These are phyloP conservation scores for Colletotrichum endophyticum DNA, from an alignment of 2,329 filamentous ascomycete species.

Conservation along the genomic window DNA sequence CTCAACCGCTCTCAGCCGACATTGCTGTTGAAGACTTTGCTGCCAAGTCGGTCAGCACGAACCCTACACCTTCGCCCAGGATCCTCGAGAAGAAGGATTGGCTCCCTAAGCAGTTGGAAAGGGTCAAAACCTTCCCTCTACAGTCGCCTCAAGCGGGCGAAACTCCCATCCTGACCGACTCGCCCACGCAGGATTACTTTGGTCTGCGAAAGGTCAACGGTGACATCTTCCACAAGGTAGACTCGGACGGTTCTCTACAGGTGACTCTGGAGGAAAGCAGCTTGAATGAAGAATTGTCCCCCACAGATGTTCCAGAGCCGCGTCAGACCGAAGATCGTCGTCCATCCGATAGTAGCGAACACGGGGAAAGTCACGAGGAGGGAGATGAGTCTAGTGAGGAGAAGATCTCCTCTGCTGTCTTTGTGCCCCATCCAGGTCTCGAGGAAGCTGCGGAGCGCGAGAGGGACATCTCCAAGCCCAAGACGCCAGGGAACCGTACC, in stretches of 20 bases:
- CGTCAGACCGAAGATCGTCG: conserved; percentile 30
- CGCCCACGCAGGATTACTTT: conserved; percentile 21
- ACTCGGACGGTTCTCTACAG: not conserved
- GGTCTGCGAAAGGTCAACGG: conserved; percentile 20
- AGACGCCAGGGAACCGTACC: conserved; percentile 6
- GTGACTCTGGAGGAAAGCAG: conserved; percentile 1
- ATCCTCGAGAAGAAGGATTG: conserved; percentile 24
- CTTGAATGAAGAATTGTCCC: conserved; percentile 7
- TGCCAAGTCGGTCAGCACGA: conserved; percentile 7
- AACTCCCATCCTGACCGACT: conserved; percentile 17
- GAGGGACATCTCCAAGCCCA: conserved; percentile 27
- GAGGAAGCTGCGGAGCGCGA: conserved; percentile 40
- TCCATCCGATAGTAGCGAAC: conserved; percentile 42
- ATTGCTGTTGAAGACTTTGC: conserved; percentile 21
- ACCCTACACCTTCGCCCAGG: conserved; percentile 23
- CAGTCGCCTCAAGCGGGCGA: conserved; percentile 16
- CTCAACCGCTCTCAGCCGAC: conserved; percentile 5
- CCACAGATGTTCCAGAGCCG: not conserved
- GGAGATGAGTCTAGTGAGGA: conserved; percentile 75
- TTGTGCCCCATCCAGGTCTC: conserved; percentile 75
- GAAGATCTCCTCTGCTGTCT: conserved; percentile 86
- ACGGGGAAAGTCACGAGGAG: conserved; percentile 47
- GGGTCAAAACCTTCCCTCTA: conserved; percentile 16
- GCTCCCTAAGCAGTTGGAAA: conserved; percentile 6
- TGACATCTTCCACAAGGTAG: conserved; percentile 22